Evolutionary conservation across 2,329 filamentous ascomycete genomes (phyloP).

Genomic region (Claviceps digitariae): DNA sequence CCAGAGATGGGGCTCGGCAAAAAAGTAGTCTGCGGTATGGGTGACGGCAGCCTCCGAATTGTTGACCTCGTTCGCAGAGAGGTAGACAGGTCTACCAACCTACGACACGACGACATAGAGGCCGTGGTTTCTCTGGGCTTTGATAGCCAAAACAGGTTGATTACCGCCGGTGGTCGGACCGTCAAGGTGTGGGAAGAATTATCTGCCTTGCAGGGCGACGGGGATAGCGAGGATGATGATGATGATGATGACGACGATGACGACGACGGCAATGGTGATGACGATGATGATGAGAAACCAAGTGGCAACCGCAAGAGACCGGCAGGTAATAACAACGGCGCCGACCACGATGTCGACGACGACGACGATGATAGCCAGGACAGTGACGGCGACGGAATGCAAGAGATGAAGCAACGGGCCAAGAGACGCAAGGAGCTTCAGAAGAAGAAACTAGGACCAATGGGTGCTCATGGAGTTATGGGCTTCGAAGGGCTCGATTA

Average conservation of each 20-base stretch:
- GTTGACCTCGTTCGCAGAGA: slow-evolving; percentile 64
- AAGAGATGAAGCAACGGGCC: slow-evolving; percentile 30
- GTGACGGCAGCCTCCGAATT: slow-evolving; percentile 66
- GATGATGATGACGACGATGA: slow-evolving; percentile 32
- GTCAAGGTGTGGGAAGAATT: slow-evolving; percentile 92
- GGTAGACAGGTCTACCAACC: slow-evolving; percentile 47
- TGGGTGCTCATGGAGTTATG: slow-evolving; percentile 38
- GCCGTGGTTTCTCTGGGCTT: slow-evolving; percentile 72
- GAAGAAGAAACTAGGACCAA: slow-evolving; percentile 30
- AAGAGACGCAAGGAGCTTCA: slow-evolving; percentile 31
- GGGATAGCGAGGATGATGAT: slow-evolving; percentile 33
- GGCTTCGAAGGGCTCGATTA: slow-evolving; percentile 35
- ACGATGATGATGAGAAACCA: slow-evolving; percentile 27
- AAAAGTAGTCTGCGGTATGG: slow-evolving; percentile 66
- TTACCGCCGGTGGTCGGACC: slow-evolving; percentile 73
- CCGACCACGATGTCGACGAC: slow-evolving; percentile 26
- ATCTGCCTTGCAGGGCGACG: slow-evolving; percentile 33
- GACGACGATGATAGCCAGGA: slow-evolving; percentile 38
- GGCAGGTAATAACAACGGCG: slow-evolving; percentile 25
- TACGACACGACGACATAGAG: slow-evolving; percentile 72
- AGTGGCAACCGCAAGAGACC: not conserved
- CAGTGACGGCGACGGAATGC: slow-evolving; percentile 16
- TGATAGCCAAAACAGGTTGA: slow-evolving; percentile 73
- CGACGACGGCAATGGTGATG: slow-evolving; percentile 29
- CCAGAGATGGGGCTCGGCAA: slow-evolving; percentile 56